Conservation (phyloP, 2,329 filamentous ascomycete genomes). For the Cercospora sojina region DNA sequence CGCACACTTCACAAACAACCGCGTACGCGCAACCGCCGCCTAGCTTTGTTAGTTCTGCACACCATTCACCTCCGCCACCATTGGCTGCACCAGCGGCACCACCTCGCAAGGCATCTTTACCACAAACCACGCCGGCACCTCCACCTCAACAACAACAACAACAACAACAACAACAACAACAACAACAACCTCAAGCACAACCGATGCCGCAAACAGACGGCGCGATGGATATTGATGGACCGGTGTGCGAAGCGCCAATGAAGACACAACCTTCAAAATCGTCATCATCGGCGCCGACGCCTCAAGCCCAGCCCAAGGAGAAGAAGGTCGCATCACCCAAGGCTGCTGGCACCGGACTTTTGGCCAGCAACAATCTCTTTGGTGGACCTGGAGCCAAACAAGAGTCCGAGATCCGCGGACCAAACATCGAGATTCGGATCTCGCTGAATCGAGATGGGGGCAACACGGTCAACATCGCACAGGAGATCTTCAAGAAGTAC, state of each 20-base stretch:
- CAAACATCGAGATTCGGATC: conserved; percentile 84
- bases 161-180: not conserved
- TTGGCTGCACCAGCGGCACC: conserved; percentile 15
- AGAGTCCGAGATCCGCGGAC: conserved; percentile 46
- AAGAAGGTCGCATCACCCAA: conserved; percentile 26
- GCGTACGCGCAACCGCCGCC: conserved; percentile 26
- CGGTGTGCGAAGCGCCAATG: conserved; percentile 18
- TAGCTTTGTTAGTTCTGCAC: conserved; percentile 23
- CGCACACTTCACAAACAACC: conserved; percentile 31
- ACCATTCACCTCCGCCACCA: conserved; percentile 27
- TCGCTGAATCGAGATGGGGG: conserved; percentile 78
- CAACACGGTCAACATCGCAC: conserved; percentile 92
- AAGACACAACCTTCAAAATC: conserved; percentile 31
- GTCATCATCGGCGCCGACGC: conserved; percentile 32
- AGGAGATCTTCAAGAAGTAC: conserved; percentile 88
- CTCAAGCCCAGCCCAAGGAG: conserved; percentile 41
- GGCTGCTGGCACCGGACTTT: conserved; percentile 62
- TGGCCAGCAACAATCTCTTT: conserved; percentile 62
- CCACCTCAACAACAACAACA: conserved; percentile 1
- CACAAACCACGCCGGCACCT: conserved; percentile 20
- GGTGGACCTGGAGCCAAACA: conserved; percentile 52
- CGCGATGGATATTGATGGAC: conserved; percentile 37
- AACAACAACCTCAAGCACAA: not conserved
- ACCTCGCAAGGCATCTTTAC: conserved; percentile 6
- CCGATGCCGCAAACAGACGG: conserved; percentile 28